Percentiles rank a stretch among this genome's conserved stretches.
These are phyloP conservation scores for Pinus albicaulis DNA, from an alignment of 75 land plant genomes.

Conservation along the genomic window DNA sequence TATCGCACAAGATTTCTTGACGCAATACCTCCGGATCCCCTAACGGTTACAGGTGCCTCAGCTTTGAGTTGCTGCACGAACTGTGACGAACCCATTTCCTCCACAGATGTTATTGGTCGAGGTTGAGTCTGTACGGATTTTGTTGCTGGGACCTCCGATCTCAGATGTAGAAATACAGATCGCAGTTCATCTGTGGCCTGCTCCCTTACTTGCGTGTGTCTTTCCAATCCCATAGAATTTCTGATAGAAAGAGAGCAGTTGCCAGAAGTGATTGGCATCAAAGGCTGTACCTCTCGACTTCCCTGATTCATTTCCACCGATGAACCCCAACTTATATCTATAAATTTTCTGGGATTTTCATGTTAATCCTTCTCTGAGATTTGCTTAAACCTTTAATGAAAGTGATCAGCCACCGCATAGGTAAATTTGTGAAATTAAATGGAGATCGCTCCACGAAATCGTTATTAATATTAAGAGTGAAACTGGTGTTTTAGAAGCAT, in stretches of 20 bases:
- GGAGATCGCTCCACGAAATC: too few species aligned
- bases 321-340: too few species aligned
- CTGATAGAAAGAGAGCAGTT: not conserved
- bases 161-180: not conserved
- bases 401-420: too few species aligned
- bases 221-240: too few species aligned
- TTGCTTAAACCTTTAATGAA: too few species aligned
- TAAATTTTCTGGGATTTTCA: too few species aligned
- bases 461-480: too few species aligned
- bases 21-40: not conserved
- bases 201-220: too few species aligned
- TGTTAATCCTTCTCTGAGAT: too few species aligned
- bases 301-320: too few species aligned
- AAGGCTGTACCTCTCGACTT: too few species aligned
- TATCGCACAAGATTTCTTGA: conserved; percentile 23
- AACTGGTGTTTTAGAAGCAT: too few species aligned
- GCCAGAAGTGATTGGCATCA: conserved; percentile 1
- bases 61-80: not conserved
- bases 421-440: not conserved
- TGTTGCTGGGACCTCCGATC: not conserved
- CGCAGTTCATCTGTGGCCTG: not conserved
- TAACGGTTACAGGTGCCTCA: not conserved
- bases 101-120: not conserved
- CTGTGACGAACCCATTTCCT: not conserved
- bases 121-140: not conserved